Evolutionary conservation across 2,329 filamentous ascomycete species (phyloP).

Genomic region (Diaporthe sp.): DNA sequence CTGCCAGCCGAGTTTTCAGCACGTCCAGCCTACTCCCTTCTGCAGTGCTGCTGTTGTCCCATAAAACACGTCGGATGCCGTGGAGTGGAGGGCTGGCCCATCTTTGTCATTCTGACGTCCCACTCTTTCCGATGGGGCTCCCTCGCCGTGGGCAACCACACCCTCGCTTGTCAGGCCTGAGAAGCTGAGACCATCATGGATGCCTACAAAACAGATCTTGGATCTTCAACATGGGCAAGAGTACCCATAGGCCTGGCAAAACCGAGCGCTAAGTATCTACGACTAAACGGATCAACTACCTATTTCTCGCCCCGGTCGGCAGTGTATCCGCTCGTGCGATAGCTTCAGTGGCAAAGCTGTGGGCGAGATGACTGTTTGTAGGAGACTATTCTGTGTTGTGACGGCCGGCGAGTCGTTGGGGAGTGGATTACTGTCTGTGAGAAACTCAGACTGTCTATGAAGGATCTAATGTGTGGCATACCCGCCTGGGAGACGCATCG

Average conservation of each 20-base stretch:
- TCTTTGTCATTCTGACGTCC: not conserved
- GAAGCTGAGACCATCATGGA: too few relatives aligned
- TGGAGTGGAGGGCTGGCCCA: accelerated
- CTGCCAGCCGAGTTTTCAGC: not conserved
- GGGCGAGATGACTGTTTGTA: not conserved
- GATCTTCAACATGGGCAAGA: not conserved
- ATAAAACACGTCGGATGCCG: not conserved
- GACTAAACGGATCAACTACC: too few relatives aligned
- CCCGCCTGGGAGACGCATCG: not conserved
- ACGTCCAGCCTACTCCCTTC: too few relatives aligned
- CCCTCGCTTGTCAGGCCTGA: not conserved
- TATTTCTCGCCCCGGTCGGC: too few relatives aligned
- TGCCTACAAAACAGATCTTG: not conserved
- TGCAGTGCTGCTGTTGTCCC: not conserved
- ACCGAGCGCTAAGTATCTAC: not conserved
- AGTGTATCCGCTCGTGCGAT: not conserved
- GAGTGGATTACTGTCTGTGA: too few relatives aligned
- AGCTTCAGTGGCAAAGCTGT: not conserved
- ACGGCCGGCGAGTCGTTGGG: too few relatives aligned
- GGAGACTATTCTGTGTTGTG: too few relatives aligned
- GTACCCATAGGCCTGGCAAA: not conserved
- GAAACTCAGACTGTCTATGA: not conserved
- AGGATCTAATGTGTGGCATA: not conserved
- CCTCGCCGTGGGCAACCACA: not conserved
- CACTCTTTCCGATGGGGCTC: not conserved